Evolutionary conservation across 176 grass and related monocot genomes (phyloP), one percentile per base, ranked within the genome.

Genomic region (Secale cereale): DNA sequence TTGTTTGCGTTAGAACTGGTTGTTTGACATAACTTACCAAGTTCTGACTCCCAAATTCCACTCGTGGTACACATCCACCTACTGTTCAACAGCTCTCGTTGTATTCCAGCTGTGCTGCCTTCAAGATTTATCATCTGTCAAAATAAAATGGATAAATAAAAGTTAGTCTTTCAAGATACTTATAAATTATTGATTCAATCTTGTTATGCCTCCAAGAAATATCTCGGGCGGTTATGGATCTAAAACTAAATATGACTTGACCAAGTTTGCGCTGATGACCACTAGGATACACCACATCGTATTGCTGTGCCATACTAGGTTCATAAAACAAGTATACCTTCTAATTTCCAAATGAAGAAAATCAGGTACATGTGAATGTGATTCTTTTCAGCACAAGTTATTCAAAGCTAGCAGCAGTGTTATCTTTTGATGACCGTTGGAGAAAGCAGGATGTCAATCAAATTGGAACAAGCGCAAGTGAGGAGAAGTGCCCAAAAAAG

Each of bases 81-180:
- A n/a, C n/a, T n/a, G n/a, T n/a, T n/a, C n/a, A n/a, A n/a, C n/a
- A n/a, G n/a, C n/a, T n/a, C n/a, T n/a, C n/a, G n/a, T n/a, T n/a
- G n/a, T n/a, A n/a, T n/a, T n/a, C n/a, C n/a, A n/a, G n/a, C n/a
- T n/a, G n/a, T n/a, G n/a, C n/a, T n/a, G n/a, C n/a, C 70, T 74
- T 80, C 54, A 65, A 33, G 36, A 78, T 70, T 70, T 83, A 26
- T 78, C 54, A 8, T 59, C 78, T 86, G 28, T 60, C 43, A 57
- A 89, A 41, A 50, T 62, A 74, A 72, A 60, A 83, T 22, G 37
- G 30, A 41, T 8, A 46, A 46, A 46, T 12, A 29, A 59, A 56
- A 27, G 5, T 81, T 71, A 65, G n/a, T 72, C 77, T 2, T 72
- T 78, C 35, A 68, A 76, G 10, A 82, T 72, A 64, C 52, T 66